Base-by-base conservation (phyloP, 2,329 filamentous ascomycete genomes). In the Colletotrichum siamense region DNA sequence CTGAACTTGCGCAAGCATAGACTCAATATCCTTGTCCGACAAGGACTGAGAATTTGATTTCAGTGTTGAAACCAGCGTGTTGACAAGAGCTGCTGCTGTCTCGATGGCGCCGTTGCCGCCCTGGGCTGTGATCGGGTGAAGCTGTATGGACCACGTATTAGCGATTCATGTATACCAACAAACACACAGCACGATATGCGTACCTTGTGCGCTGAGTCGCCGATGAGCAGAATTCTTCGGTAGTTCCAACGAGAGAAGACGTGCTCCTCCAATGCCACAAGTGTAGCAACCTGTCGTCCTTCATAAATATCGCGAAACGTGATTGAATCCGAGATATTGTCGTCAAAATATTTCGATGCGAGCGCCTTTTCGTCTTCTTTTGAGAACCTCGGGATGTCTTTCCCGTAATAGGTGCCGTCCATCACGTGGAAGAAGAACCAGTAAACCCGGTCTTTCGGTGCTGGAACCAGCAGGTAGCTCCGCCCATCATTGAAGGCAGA, bases 191-290 rank as follows among this genome's bases (percentile, higher is more conserved):
- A n/a, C 16, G 3, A 52, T 3, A 3, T 16, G 5, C 24, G 32
- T 80, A 83, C 84, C 81, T 87, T 88, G 76, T 88, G 85, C 4
- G 82, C 84, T 1, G 86, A 81, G 76, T 88, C 87, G 2, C 86
- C 86, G 5, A 88, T 81, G 1, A 82, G 79, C 2, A 87, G 80
- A 6, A 86, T 82, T 13, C 87, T 80, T 10, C 82, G 80, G 49
- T 82, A 86, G 69, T 84, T 81, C 83, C 86, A 87, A 28, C 81
- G 80, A 12, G 82, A 75, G 28, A 85, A 82, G 1, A 85, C 81
- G 44, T 83, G 83, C 77, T 87, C 85, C 57, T 64, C 69, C 7
- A 66, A 1, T 24, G 63, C 10, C 1, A 61, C 69, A 36, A 87
- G 77, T 1, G 80, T 82, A 7, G 81, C 81, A 4, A 77, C 75